Evolutionary conservation across 352 stramenopile species (phyloP).

Genomic region (Pilasporangium apinafurcum): DNA sequence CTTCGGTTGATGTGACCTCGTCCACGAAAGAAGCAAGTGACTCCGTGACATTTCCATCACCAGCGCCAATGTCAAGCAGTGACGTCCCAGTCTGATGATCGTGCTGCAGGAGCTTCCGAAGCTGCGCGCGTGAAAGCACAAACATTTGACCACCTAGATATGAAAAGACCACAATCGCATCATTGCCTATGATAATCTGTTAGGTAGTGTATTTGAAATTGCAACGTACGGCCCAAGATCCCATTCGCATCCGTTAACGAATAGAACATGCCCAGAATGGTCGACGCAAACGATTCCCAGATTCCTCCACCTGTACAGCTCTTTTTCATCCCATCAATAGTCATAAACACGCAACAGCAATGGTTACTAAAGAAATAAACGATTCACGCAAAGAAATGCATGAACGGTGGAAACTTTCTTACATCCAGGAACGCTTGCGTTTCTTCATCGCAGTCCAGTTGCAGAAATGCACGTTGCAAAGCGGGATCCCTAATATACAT

Average conservation of each 20-base stretch:
- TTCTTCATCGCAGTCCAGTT: slow-evolving; percentile 71
- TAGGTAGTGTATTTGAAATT: neutral
- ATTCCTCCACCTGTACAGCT: slow-evolving; percentile 69
- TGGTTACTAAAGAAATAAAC: neutral
- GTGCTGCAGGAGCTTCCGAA: slow-evolving; percentile 52
- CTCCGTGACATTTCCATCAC: slow-evolving; percentile 78
- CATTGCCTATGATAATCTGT: neutral
- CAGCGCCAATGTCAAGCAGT: slow-evolving; percentile 77
- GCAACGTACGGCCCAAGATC: slow-evolving; percentile 67
- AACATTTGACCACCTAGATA: slow-evolving; percentile 83
- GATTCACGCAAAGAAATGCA: neutral
- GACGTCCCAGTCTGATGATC: slow-evolving; percentile 36
- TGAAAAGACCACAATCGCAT: neutral
- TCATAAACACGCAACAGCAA: neutral
- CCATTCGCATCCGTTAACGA: slow-evolving; percentile 79
- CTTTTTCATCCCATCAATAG: too few species aligned
- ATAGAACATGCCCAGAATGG: slow-evolving; percentile 71
- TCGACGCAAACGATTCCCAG: slow-evolving; percentile 60
- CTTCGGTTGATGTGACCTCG: slow-evolving; percentile 63
- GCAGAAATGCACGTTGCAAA: slow-evolving; percentile 55
- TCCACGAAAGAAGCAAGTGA: slow-evolving; percentile 73
- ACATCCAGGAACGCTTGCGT: slow-evolving; percentile 70
- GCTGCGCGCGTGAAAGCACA: slow-evolving; percentile 69
- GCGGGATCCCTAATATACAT: slow-evolving; percentile 37
- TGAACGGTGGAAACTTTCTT: neutral